Evolutionary conservation across 495 filamentous ascomycete genomes (phyloP).

Genomic region (Penicillium herquei): DNA sequence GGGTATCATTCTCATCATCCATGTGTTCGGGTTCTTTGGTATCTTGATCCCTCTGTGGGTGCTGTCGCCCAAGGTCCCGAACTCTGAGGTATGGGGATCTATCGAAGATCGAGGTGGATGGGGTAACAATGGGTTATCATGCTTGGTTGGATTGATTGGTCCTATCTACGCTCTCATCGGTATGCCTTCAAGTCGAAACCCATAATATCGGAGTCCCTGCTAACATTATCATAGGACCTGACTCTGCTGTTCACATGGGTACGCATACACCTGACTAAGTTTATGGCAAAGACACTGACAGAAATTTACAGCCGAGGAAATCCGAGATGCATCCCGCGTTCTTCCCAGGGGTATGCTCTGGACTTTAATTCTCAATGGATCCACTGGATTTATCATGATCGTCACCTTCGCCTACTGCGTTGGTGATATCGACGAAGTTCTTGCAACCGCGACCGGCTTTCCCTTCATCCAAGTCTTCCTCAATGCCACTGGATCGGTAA

Average conservation of each 20-base stretch:
- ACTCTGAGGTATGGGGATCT: slow-evolving; percentile 43
- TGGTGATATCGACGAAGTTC: slow-evolving; percentile 33
- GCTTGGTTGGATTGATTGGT: slow-evolving; percentile 28
- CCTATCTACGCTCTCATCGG: slow-evolving; percentile 33
- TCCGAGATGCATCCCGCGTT: slow-evolving; percentile 35
- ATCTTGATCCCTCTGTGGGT: slow-evolving; percentile 45
- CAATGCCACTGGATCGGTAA: slow-evolving; percentile 17
- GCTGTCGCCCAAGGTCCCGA: slow-evolving; percentile 32
- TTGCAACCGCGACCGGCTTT: slow-evolving; percentile 28
- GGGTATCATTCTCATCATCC: slow-evolving; percentile 35
- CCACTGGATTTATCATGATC: slow-evolving; percentile 37
- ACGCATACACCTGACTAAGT: background rate
- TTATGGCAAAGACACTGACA: background rate
- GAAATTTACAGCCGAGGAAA: slow-evolving; percentile 39
- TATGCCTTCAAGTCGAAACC: background rate
- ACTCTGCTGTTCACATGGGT: slow-evolving; percentile 23
- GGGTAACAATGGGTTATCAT: slow-evolving; percentile 26
- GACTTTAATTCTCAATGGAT: slow-evolving; percentile 32
- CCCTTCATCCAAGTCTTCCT: slow-evolving; percentile 32
- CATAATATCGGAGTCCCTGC: background rate
- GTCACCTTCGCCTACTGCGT: slow-evolving; percentile 43
- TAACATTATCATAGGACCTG: background rate
- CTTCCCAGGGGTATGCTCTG: slow-evolving; percentile 41
- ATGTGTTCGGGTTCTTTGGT: slow-evolving; percentile 37
- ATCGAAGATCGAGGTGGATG: slow-evolving; percentile 48